Evolutionary conservation across 768 basidiomycete species (phyloP).

Genomic region (Kwoniella newhampshirensis): DNA sequence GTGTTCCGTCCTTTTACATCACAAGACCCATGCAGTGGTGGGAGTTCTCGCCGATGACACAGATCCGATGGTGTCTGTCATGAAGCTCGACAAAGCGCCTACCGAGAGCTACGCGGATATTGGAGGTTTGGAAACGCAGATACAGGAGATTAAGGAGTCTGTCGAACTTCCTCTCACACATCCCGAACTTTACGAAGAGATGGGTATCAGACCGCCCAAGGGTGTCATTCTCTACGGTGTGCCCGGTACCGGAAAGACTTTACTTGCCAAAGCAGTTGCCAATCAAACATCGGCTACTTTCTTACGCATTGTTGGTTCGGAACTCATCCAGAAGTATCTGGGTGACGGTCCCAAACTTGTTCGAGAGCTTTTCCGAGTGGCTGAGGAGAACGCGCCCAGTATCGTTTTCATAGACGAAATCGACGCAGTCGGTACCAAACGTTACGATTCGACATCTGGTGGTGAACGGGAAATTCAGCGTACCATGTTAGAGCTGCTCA

Average conservation of each 20-base stretch:
- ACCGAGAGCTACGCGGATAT: slow-evolving; percentile 98
- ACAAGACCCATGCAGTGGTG: slow-evolving; percentile 91
- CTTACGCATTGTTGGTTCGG: slow-evolving; percentile 93
- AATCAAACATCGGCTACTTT: slow-evolving; percentile 99
- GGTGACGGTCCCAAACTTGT: slow-evolving; percentile 98
- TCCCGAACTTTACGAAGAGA: slow-evolving; percentile 97
- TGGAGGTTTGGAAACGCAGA: slow-evolving; percentile 93
- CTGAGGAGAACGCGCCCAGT: slow-evolving; percentile 96
- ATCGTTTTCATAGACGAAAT: slow-evolving; percentile 99
- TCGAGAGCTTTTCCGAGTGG: slow-evolving; percentile 92
- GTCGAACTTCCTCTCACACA: slow-evolving; percentile 96
- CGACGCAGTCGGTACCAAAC: slow-evolving; percentile 96
- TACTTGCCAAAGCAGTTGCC: slow-evolving; percentile 94
- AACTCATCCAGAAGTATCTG: slow-evolving; percentile 98
- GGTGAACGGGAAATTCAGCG: slow-evolving; percentile 99
- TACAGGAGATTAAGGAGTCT: slow-evolving; percentile 99
- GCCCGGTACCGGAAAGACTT: slow-evolving; percentile 96
- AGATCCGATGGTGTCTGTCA: slow-evolving; percentile 94
- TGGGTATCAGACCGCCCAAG: slow-evolving; percentile 99
- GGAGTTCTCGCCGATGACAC: slow-evolving; percentile 94
- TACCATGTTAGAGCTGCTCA: slow-evolving; percentile 97
- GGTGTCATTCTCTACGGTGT: slow-evolving; percentile 99
- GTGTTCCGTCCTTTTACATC: slow-evolving; percentile 89
- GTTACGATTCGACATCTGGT: slow-evolving; percentile 98
- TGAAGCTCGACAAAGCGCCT: slow-evolving; percentile 99